Evolutionary conservation across 2,329 filamentous ascomycete species (phyloP), one percentile per base, ranked within the genome.

Genomic region (Sporothrix dimorphospora): DNA sequence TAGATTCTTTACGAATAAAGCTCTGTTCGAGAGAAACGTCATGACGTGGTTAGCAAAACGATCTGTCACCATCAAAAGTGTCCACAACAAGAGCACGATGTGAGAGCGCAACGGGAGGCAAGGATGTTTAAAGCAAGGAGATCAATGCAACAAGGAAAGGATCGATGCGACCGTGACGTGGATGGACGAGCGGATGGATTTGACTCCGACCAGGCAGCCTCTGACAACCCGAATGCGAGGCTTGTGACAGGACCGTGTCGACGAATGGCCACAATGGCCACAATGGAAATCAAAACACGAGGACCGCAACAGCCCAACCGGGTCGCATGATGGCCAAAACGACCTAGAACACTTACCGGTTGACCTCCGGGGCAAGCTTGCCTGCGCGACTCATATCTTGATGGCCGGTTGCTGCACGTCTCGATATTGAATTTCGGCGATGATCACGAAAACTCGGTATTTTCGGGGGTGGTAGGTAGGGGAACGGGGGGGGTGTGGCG

Each of bases 1-100:
- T 87, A 98, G 90, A 90, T 99, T 98, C 93, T 98, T 98, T 80
- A 98, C 95, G 90, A 98, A 98, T 87, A 99, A 93, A 91, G 96
- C 95, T 91, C 95, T 97, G 78, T 75, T 76, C 72, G 76, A 72
- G 65, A 59, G 42, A 9, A 67, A 69, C 4, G 72, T 75, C 75
- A 75, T 73, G 38, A 19, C 59, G 68, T 74, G 69, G 77, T 79
- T 76, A 80, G 80, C 76, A 67, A 59, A 38, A 27, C 1, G 14
- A 49, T 21, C 38, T n/a, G 27, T 27, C 2, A 30, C 40, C 14
- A 42, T n/a, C 4, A 69, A 47, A 53, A 30, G 21, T 14, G 21
- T 16, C 47, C 40, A n/a, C 14, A 24, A 24, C n/a, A 21, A 68
- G 21, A 30, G 19, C 30, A 16, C 12, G 24, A 24, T 9, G n/a